These are phyloP conservation scores for Quillaja saponaria DNA, from an alignment of 306 rosid species.

Conservation along the genomic window DNA sequence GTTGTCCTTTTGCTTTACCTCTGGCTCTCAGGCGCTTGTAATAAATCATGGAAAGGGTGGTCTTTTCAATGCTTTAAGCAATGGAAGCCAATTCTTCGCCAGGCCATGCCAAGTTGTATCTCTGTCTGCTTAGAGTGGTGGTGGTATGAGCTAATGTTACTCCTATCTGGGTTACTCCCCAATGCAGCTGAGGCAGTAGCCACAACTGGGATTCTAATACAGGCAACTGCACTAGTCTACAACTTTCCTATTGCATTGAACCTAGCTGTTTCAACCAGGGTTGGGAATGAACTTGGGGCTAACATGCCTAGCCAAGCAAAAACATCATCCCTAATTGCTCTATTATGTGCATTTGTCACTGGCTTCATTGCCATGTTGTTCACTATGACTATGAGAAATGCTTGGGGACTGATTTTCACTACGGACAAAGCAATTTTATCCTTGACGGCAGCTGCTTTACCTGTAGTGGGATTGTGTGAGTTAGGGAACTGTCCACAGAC, in stretches of 20 bases:
- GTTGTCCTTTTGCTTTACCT: slow-evolving; percentile 19
- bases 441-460: slow-evolving; percentile 22
- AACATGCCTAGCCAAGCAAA: slow-evolving; percentile 37
- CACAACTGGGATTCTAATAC: slow-evolving; percentile 47
- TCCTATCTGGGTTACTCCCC: slow-evolving; percentile 33
- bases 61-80: slow-evolving; percentile 31
- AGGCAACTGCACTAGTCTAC: slow-evolving; percentile 43
- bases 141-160: slow-evolving; percentile 55
- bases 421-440: slow-evolving; percentile 22
- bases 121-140: slow-evolving; percentile 54
- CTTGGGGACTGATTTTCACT: slow-evolving; percentile 41
- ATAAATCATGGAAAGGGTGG: slow-evolving; percentile 32
- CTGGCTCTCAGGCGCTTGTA: slow-evolving; percentile 9
- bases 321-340: slow-evolving; percentile 27
- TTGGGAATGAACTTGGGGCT: slow-evolving; percentile 49
- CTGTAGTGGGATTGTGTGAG: slow-evolving; percentile 48
- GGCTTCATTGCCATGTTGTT: slow-evolving; percentile 28
- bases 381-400: slow-evolving; percentile 10
- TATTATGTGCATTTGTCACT: slow-evolving; percentile 28
- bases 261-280: slow-evolving; percentile 47
- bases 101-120: slow-evolving; percentile 44
- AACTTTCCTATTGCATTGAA: slow-evolving; percentile 41
- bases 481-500: slow-evolving; percentile 52
- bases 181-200: slow-evolving; percentile 37
- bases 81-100: slow-evolving; percentile 43